Evolutionary conservation across 306 rosid species (phyloP).

Genomic region (Crotalaria pallida): DNA sequence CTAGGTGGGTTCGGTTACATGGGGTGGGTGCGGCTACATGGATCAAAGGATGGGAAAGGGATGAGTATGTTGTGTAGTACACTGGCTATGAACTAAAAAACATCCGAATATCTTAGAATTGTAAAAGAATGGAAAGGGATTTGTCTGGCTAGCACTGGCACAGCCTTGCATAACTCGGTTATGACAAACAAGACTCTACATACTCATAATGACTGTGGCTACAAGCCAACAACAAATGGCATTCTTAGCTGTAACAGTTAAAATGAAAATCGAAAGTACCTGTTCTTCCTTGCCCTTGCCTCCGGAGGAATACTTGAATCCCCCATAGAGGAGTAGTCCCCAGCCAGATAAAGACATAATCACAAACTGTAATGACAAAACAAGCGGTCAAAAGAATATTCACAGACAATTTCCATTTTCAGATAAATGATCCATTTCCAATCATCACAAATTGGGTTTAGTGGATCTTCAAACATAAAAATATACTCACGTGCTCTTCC

Average conservation of each 20-base stretch:
- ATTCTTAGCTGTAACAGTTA: background rate
- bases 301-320: constrained; percentile 58
- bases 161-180: constrained; percentile 1
- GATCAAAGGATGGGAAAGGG: no score
- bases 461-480: constrained; percentile 15
- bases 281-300: constrained; percentile 86
- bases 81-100: background rate
- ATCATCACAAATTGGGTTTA: background rate
- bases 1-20: no score
- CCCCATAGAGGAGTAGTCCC: constrained; percentile 60
- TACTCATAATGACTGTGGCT: background rate
- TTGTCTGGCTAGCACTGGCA: background rate
- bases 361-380: constrained; percentile 62
- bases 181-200: background rate
- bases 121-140: background rate
- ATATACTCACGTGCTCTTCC: constrained; percentile 88
- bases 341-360: constrained; percentile 75
- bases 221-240: background rate
- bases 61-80: background rate
- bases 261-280: constrained; percentile 41
- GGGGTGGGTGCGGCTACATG: no score
- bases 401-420: background rate
- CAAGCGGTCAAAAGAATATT: constrained; percentile 23
- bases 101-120: background rate
- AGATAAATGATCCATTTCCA: background rate